These are phyloP conservation scores for Hansfordia pulvinata DNA, from an alignment of 2,329 filamentous ascomycete species.

Conservation along the genomic window DNA sequence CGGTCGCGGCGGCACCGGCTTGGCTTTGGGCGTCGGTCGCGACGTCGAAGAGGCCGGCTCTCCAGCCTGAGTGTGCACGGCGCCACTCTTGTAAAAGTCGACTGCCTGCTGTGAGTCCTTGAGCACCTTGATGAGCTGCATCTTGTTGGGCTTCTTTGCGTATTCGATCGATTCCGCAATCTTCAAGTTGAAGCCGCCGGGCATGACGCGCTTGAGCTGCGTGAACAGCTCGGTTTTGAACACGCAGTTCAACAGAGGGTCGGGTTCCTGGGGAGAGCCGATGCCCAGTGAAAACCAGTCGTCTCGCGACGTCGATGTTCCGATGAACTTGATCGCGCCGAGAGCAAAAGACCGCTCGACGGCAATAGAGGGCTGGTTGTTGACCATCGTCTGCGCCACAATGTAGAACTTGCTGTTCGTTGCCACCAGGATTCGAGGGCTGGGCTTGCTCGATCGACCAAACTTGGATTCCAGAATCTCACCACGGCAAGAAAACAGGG, in stretches of 20 bases:
- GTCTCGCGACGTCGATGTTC: conserved; percentile 69
- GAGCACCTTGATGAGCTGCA: conserved; percentile 74
- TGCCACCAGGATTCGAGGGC: conserved; percentile 71
- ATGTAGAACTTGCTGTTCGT: conserved; percentile 83
- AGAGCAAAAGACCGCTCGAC: conserved; percentile 73
- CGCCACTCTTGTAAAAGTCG: conserved; percentile 89
- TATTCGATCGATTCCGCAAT: conserved; percentile 82
- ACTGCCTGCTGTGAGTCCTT: conserved; percentile 69
- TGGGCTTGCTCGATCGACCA: conserved; percentile 87
- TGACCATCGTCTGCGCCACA: conserved; percentile 70
- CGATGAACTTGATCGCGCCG: conserved; percentile 78
- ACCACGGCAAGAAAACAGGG: conserved; percentile 81
- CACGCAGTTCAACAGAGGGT: conserved; percentile 85
- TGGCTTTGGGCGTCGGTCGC: conserved; percentile 73
- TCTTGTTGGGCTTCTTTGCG: conserved; percentile 94
- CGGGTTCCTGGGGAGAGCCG: conserved; percentile 80
- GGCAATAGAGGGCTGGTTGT: conserved; percentile 68
- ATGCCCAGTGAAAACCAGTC: conserved; percentile 95
- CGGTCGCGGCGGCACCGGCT: conserved; percentile 73
- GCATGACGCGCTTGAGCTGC: conserved; percentile 69
- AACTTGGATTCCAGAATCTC: conserved; percentile 90
- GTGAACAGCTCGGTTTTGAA: conserved; percentile 98
- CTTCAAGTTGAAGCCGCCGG: conserved; percentile 68
- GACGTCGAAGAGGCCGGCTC: conserved; percentile 75
- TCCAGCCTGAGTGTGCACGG: conserved; percentile 74